Conservation (phyloP, 2,329 filamentous ascomycete species). For the Basipetospora chlamydospora region DNA sequence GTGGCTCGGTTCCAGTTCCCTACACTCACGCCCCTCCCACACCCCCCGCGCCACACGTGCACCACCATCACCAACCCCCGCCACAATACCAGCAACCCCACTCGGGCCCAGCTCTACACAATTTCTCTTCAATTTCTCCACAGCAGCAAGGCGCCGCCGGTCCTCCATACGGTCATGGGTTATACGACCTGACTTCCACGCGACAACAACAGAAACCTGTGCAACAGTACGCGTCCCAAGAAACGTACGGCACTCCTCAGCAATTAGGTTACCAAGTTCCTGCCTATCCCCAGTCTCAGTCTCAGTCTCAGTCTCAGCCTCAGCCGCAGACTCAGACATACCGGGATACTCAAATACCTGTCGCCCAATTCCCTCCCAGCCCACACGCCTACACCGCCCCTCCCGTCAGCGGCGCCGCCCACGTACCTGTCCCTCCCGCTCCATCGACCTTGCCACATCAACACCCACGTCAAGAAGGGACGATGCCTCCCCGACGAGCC, state of each 20-base stretch:
- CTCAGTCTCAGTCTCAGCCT: neutral
- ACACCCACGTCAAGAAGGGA: no score
- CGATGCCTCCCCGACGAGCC: constrained; percentile 25
- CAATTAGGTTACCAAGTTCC: constrained; percentile 3
- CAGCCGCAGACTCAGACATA: constrained; percentile 5
- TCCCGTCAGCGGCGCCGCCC: constrained; percentile 5
- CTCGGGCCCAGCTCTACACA: neutral
- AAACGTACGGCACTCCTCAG: no score
- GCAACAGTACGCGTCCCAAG: constrained; percentile 2
- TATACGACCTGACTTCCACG: neutral
- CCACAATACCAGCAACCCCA: constrained; percentile 4
- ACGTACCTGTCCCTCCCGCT: no score
- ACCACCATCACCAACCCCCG: constrained; percentile 6
- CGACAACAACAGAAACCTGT: constrained; percentile 3
- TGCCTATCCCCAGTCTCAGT: constrained; percentile 3
- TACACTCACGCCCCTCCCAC: constrained; percentile 2
- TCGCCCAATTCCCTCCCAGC: constrained; percentile 10
- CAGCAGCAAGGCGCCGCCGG: neutral
- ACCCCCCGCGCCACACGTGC: neutral
- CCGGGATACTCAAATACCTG: constrained; percentile 11
- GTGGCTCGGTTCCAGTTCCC: neutral
- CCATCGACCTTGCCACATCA: no score
- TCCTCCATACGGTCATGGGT: no score
- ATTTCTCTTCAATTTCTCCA: neutral
- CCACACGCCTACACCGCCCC: constrained; percentile 7